Evolutionary conservation across 345 rosid genomes (phyloP).

Genomic region (Arabidopsis arenosa): DNA sequence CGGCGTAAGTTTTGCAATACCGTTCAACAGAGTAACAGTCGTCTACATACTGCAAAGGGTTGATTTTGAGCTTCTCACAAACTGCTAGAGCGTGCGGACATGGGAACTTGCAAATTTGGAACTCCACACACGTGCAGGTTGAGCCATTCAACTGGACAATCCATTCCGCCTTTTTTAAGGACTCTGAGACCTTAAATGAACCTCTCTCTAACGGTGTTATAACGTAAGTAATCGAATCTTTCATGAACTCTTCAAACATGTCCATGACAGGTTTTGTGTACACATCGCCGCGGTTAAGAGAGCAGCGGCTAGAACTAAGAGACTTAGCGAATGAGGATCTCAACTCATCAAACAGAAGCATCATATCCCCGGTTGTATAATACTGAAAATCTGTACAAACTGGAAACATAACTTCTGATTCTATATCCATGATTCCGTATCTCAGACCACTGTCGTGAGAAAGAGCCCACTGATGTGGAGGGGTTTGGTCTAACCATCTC

Average conservation of each 20-base stretch:
- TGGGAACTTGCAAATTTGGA: constrained; percentile 13
- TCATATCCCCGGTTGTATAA: background rate
- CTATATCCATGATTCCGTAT: background rate
- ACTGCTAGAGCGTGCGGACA: constrained; percentile 4
- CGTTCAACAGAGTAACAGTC: background rate
- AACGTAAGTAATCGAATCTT: background rate
- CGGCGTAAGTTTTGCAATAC: background rate
- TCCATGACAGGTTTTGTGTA: background rate
- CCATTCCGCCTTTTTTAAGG: background rate
- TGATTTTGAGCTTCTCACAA: constrained; percentile 11
- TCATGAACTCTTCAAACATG: background rate
- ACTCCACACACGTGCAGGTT: constrained; percentile 21
- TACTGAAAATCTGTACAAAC: background rate
- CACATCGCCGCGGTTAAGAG: background rate
- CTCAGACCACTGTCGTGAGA: constrained; percentile 25
- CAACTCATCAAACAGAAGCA: constrained; percentile 20
- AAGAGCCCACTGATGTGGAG: constrained; percentile 16
- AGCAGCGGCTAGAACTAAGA: background rate
- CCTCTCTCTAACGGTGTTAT: background rate
- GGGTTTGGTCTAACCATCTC: constrained; percentile 10
- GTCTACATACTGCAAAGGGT: constrained; percentile 28
- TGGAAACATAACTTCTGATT: background rate
- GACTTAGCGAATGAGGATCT: background rate
- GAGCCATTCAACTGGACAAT: background rate
- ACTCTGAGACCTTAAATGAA: background rate